These are phyloP conservation scores for Penicillium freii DNA, from an alignment of 2,329 filamentous ascomycete species.

Conservation along the genomic window DNA sequence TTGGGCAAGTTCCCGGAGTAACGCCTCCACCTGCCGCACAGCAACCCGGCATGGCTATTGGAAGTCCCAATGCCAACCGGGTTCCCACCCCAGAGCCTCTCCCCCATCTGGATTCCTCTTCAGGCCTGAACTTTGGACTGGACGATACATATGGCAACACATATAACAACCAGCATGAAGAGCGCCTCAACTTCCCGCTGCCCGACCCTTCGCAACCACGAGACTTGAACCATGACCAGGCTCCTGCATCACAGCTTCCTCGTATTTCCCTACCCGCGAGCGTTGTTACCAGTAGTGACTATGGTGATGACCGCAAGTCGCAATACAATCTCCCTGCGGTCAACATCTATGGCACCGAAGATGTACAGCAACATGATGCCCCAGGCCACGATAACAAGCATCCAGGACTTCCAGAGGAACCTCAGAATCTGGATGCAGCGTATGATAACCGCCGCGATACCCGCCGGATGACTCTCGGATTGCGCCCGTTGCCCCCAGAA, in stretches of 20 bases:
- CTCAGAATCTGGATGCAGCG: slow-evolving; percentile 21
- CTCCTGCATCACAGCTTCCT: slow-evolving; percentile 27
- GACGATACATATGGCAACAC: slow-evolving; percentile 4
- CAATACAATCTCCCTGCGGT: slow-evolving; percentile 44
- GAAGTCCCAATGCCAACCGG: slow-evolving; percentile 13
- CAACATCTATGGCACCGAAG: slow-evolving; percentile 30
- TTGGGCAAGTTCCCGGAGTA: slow-evolving; percentile 13
- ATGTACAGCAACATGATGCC: slow-evolving; percentile 17
- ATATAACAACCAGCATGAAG: slow-evolving; percentile 6
- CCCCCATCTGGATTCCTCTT: slow-evolving; percentile 11
- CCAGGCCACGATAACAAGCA: slow-evolving; percentile 17
- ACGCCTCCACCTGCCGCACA: slow-evolving; percentile 11
- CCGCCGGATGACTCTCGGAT: slow-evolving; percentile 57
- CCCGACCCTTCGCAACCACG: slow-evolving; percentile 18
- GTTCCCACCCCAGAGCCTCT: slow-evolving; percentile 13
- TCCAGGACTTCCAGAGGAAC: slow-evolving; percentile 26
- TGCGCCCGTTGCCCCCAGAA: slow-evolving; percentile 84
- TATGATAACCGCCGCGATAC: slow-evolving; percentile 41
- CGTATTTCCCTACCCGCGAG: slow-evolving; percentile 44
- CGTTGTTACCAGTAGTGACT: slow-evolving; percentile 54
- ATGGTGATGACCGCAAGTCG: slow-evolving; percentile 55
- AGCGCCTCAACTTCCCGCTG: slow-evolving; percentile 23
- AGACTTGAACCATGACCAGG: slow-evolving; percentile 16
- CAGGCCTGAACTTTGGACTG: slow-evolving; percentile 23
- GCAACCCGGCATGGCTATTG: slow-evolving; percentile 14